Percentiles rank a stretch among this genome's conserved stretches.
Conservation (phyloP, 2,329 filamentous ascomycete genomes). For the Beauveria varroae region DNA sequence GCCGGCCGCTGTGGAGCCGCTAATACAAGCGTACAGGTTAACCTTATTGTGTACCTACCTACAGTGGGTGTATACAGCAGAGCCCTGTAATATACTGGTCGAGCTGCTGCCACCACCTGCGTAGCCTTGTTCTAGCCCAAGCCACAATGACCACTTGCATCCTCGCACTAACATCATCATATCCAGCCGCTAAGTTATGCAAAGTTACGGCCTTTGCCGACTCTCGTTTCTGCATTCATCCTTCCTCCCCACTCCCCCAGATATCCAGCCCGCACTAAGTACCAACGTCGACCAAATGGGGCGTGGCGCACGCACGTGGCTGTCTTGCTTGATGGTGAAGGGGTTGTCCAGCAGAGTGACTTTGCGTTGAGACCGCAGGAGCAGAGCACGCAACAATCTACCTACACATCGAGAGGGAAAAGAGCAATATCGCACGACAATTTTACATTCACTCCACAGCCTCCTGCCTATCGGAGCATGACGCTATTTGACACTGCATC, state of each 20-base stretch:
- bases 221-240: neutral
- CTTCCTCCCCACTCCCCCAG: conserved; percentile 5
- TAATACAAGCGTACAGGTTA: conserved; percentile 4
- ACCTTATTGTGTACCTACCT: neutral
- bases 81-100: too few species aligned
- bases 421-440: neutral
- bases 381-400: neutral
- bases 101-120: too few species aligned
- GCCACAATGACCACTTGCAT: neutral
- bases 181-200: neutral
- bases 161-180: neutral
- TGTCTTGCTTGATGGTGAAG: conserved; percentile 2
- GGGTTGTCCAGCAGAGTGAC: neutral
- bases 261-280: neutral
- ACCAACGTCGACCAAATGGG: neutral
- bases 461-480: neutral
- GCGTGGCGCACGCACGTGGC: conserved; percentile 8
- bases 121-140: neutral
- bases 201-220: neutral
- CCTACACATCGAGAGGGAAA: neutral
- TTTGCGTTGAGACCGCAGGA: neutral
- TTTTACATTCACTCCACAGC: neutral
- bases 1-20: neutral
- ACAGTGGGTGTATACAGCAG: too few species aligned
- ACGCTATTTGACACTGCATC: neutral